These are phyloP conservation scores for Metahyphopichia silvanorum DNA, from an alignment of 805 yeast genomes.

Conservation along the genomic window DNA sequence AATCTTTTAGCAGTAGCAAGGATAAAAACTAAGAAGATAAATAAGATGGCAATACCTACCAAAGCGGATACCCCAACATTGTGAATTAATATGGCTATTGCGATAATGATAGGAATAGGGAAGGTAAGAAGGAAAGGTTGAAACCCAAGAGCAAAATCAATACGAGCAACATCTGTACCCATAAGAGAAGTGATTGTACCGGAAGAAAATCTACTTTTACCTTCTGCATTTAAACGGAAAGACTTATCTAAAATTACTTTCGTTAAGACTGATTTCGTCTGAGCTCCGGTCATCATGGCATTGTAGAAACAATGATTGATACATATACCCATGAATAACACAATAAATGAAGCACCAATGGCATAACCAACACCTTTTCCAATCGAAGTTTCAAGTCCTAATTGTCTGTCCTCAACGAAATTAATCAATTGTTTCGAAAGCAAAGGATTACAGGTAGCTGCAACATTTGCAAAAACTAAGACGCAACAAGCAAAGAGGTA, in stretches of 20 bases:
- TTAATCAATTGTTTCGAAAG: constrained; percentile 27
- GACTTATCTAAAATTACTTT: constrained; percentile 67
- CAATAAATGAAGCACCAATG: constrained; percentile 20
- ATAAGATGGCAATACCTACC: constrained; percentile 47
- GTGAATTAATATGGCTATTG: constrained; percentile 56
- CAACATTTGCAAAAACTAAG: constrained; percentile 5
- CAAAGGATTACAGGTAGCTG: constrained; percentile 12
- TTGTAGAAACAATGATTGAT: constrained; percentile 60
- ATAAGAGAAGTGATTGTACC: constrained; percentile 69
- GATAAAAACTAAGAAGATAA: constrained; percentile 21
- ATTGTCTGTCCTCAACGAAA: constrained; percentile 22
- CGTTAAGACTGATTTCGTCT: constrained; percentile 62
- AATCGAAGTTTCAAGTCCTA: constrained; percentile 11
- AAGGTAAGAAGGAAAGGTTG: constrained; percentile 57
- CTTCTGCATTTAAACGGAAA: constrained; percentile 50
- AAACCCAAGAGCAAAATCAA: constrained; percentile 65
- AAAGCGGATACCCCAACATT: constrained; percentile 70
- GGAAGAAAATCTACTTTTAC: constrained; percentile 56
- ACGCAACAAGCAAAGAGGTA: constrained; percentile 27
- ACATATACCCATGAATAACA: constrained; percentile 12
- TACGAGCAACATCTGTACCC: constrained; percentile 73
- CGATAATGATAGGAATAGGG: constrained; percentile 58
- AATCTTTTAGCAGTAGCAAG: constrained; percentile 45
- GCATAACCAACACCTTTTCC: constrained; percentile 35
- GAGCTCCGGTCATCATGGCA: constrained; percentile 58